Percentiles rank a stretch among this genome's conserved stretches.
Conservation (phyloP, 257 asterid genomes). For the Lycium barbarum region DNA sequence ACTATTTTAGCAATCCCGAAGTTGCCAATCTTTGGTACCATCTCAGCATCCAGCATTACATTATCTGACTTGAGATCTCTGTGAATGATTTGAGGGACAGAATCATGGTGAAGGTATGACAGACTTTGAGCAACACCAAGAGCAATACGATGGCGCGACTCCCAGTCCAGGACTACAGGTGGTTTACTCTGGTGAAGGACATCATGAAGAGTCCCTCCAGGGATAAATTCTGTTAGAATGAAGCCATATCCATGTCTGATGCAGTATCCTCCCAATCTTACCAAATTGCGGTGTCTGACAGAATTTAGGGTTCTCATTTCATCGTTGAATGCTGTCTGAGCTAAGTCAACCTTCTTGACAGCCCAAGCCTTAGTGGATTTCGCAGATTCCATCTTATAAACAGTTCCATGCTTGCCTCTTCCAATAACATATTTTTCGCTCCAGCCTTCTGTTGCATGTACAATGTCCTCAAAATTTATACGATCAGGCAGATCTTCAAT, state of each 20-base stretch:
- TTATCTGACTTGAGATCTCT: constrained; percentile 59
- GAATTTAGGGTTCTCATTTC: constrained; percentile 50
- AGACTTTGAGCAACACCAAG: constrained; percentile 60
- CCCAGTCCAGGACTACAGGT: constrained; percentile 47
- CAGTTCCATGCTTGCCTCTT: constrained; percentile 56
- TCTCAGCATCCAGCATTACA: constrained; percentile 53
- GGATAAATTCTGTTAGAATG: constrained; percentile 53
- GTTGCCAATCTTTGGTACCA: constrained; percentile 60
- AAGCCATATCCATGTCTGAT: constrained; percentile 50
- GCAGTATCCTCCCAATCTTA: constrained; percentile 59
- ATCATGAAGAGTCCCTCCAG: constrained; percentile 55
- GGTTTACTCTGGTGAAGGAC: constrained; percentile 46
- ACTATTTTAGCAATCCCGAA: constrained; percentile 55
- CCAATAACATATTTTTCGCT: constrained; percentile 58
- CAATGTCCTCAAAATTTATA: constrained; percentile 50
- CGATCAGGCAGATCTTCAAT: constrained; percentile 53
- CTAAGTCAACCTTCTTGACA: constrained; percentile 50
- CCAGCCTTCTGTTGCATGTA: constrained; percentile 58
- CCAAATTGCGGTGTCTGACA: constrained; percentile 58
- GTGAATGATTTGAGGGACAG: constrained; percentile 60
- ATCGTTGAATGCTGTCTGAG: constrained; percentile 38
- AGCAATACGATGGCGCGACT: constrained; percentile 50
- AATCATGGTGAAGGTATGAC: constrained; percentile 61
- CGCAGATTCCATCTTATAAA: constrained; percentile 23
- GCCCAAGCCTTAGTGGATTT: constrained; percentile 22